These are phyloP conservation scores for Lizonia empirigonia DNA, from an alignment of 2,329 filamentous ascomycete species.

Conservation along the genomic window DNA sequence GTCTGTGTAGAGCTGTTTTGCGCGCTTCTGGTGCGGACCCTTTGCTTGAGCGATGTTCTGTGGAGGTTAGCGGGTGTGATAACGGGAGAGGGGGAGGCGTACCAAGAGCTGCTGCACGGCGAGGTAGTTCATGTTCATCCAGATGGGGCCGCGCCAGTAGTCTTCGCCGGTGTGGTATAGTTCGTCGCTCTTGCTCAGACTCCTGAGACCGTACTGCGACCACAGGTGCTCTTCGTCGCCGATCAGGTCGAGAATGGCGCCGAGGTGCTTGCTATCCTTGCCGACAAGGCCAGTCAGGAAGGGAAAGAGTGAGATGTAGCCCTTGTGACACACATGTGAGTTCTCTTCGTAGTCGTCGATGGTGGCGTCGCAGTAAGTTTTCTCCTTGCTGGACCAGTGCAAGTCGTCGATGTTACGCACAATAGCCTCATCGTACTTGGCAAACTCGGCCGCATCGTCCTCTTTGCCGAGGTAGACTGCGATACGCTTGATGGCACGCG, in stretches of 20 bases:
- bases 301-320: constrained; percentile 91
- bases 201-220: constrained; percentile 85
- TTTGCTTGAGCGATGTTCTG: constrained; percentile 67
- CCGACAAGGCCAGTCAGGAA: constrained; percentile 84
- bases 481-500: constrained; percentile 80
- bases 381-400: constrained; percentile 83
- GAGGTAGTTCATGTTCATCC: constrained; percentile 98
- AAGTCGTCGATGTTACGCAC: constrained; percentile 86
- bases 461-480: constrained; percentile 73
- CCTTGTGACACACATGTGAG: constrained; percentile 89
- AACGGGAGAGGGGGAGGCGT: constrained; percentile 12
- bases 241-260: constrained; percentile 76
- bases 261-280: constrained; percentile 74
- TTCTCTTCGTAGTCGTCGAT: constrained; percentile 96
- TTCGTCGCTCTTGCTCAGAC: constrained; percentile 80
- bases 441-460: constrained; percentile 77
- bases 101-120: constrained; percentile 76
- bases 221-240: constrained; percentile 85
- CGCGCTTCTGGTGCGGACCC: constrained; percentile 72
- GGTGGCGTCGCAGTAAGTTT: constrained; percentile 91
- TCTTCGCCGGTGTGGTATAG: constrained; percentile 92
- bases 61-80: constrained; percentile 6
- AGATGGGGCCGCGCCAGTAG: constrained; percentile 95
- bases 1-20: constrained; percentile 73
- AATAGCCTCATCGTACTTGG: constrained; percentile 75